These are phyloP conservation scores for Lathyrus tuberosus DNA, from an alignment of 306 rosid species.

Conservation along the genomic window DNA sequence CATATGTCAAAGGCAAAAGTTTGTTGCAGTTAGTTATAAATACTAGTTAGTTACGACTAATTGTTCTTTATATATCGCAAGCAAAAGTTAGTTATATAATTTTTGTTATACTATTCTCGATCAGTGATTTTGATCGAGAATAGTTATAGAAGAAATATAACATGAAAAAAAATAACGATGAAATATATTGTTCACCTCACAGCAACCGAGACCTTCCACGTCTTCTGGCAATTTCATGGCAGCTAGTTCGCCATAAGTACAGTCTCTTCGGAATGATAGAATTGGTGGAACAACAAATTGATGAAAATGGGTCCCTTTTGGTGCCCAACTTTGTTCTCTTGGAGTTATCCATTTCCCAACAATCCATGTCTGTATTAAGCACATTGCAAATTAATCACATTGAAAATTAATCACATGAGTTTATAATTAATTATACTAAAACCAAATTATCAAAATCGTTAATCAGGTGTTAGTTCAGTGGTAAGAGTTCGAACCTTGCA, in stretches of 20 bases:
- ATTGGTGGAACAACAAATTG: conserved; percentile 97
- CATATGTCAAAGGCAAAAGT: no score
- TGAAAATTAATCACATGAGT: not conserved
- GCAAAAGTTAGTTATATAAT: no score
- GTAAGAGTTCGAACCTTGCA: conserved; percentile 64
- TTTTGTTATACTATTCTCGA: no score
- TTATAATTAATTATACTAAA: not conserved
- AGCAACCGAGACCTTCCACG: conserved; percentile 76
- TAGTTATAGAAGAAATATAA: no score
- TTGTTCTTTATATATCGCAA: no score
- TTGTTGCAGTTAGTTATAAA: no score
- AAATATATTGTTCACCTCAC: conserved; percentile 65
- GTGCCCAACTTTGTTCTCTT: conserved; percentile 90
- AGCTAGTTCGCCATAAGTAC: conserved; percentile 95
- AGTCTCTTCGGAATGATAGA: conserved; percentile 76
- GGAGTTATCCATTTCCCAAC: conserved; percentile 98
- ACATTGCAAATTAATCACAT: conserved; percentile 10
- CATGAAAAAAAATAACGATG: no score
- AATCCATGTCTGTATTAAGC: conserved; percentile 74
- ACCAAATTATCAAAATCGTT: not conserved
- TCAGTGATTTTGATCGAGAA: no score
- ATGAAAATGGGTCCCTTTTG: conserved; percentile 88
- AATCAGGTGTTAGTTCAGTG: no score
- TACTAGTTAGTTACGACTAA: no score
- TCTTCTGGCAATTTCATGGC: conserved; percentile 92